phyloP scores from a whole-genome alignment of 2,329 filamentous ascomycete genomes.

The Aureobasidium sp. region DNA sequence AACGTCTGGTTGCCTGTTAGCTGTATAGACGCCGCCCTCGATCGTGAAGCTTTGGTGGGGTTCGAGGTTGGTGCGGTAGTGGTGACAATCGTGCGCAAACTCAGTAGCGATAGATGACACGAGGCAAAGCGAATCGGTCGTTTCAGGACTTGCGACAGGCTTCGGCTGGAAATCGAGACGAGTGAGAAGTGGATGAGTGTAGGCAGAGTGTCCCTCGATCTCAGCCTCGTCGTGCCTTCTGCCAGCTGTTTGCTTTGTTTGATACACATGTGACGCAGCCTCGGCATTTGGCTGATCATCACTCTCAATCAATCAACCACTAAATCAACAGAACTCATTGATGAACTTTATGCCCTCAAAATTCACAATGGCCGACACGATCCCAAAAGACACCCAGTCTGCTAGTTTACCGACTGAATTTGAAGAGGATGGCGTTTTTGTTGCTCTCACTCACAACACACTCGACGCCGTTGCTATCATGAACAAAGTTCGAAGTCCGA shows the following conservation, averaged over 20 bases:
- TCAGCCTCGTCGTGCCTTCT: not conserved
- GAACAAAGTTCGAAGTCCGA: conserved; percentile 61
- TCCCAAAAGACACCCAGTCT: not conserved
- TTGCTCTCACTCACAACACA: conserved; percentile 58
- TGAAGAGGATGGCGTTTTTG: conserved; percentile 50
- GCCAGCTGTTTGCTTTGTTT: conserved; percentile 5
- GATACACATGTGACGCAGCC: conserved; percentile 7
- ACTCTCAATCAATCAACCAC: not conserved
- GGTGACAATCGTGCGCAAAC: not conserved
- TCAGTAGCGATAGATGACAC: not conserved
- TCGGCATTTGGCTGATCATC: not conserved
- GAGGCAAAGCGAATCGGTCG: no score
- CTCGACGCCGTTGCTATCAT: conserved; percentile 55
- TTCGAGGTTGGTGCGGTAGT: not conserved
- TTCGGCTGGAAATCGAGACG: not conserved
- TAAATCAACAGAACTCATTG: not conserved
- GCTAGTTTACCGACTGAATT: not conserved
- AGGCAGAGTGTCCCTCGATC: not conserved
- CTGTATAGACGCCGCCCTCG: not conserved
- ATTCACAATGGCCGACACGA: not conserved
- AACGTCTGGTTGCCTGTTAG: not conserved
- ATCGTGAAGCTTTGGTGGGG: not conserved
- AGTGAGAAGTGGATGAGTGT: not conserved
- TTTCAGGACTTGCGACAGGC: not conserved
- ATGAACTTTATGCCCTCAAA: not conserved